Base-by-base conservation (phyloP, 805 yeast species). In the Clavispora asparagi region DNA sequence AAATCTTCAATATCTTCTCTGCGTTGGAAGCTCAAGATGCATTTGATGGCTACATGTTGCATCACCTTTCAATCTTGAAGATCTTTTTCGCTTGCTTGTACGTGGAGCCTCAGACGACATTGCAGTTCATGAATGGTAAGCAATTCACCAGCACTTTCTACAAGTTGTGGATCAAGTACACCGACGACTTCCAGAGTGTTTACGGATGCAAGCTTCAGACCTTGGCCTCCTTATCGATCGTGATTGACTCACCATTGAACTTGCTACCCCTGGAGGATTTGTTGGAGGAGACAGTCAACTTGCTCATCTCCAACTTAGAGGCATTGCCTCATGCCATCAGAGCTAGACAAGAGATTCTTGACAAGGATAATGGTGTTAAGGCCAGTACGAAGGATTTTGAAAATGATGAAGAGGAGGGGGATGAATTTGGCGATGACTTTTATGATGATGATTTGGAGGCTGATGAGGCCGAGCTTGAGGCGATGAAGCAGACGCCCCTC, bases 391-490 rank as follows among this genome's bases (percentile, higher is more conserved):
- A 47, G 16, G 60, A 50, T 49, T 56, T 43, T 29, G 57, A 54
- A 12, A 55, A 44, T 9, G 65, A 47, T 23, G 63, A 53, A 31
- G 65, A 53, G 19, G 67, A 56, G 38, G 67, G 55, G 2, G 72
- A 62, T 13, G 67, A 66, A n/a, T 64, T 59, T 25, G 68, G 57
- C 31, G 63, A 47, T 41, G 53, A 47, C 10, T 51, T 39, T 35
- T 53, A 51, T 45, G 57, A 55, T 14, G 59, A 55, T 5, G 54
- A 55, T 40, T 61, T 60, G 42, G 85, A 79, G 53, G 81, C 80
- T 9, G 82, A 81, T 42, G 94, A 85, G 41, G 94, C 86, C 8
- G 74, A 87, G 39, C 82, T 83, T 40, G 97, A 91, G 59, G 96
- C 96, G 9, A 71, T 86, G 60, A 78, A 86, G 25, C 85, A 83